A percentile compares a stretch with the other conserved stretches of the same genome.
phyloP scores from a whole-genome alignment of 495 filamentous ascomycete genomes.

The Talaromyces borbonicus region DNA sequence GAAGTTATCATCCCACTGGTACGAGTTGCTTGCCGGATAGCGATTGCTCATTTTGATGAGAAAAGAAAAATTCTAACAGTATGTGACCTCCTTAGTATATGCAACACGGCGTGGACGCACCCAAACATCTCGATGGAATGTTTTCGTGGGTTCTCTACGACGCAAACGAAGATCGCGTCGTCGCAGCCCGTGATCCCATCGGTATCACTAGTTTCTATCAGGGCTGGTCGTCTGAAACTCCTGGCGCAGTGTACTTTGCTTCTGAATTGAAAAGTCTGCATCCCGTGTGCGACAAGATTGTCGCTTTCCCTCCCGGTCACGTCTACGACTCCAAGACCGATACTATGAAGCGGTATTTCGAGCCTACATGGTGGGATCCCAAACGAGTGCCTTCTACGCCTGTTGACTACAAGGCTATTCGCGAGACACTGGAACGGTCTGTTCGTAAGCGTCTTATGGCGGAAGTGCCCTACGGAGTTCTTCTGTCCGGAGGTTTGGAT shows the following conservation, averaged over 20 bases:
- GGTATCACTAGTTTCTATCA: conserved; percentile 97
- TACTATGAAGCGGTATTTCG: conserved; percentile 72
- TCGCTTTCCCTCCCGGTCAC: conserved; percentile 89
- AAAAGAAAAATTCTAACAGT: too few species aligned
- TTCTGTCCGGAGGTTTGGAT: conserved; percentile 91
- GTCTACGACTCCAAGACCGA: conserved; percentile 87
- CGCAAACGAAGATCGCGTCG: conserved; percentile 77
- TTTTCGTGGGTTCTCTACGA: conserved; percentile 98
- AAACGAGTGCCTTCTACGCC: conserved; percentile 64
- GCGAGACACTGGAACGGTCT: conserved; percentile 75
- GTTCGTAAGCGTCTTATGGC: conserved; percentile 97
- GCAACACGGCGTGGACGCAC: conserved; percentile 84
- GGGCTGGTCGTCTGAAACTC: conserved; percentile 74
- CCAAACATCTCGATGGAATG: conserved; percentile 96
- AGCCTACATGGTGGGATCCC: conserved; percentile 89
- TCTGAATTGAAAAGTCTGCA: conserved; percentile 92
- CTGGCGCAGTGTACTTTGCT: conserved; percentile 84
- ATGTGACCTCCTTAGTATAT: conserved; percentile 78
- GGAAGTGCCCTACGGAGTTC: conserved; percentile 93
- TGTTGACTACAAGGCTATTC: conserved; percentile 69
- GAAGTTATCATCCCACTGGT: conserved; percentile 97
- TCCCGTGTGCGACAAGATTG: conserved; percentile 90
- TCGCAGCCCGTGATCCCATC: conserved; percentile 93
- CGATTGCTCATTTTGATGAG: not conserved
- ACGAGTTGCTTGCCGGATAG: conserved; percentile 20